Evolutionary conservation across 305 asterid species (phyloP).

Genomic region (Caryopteris hybrid): DNA sequence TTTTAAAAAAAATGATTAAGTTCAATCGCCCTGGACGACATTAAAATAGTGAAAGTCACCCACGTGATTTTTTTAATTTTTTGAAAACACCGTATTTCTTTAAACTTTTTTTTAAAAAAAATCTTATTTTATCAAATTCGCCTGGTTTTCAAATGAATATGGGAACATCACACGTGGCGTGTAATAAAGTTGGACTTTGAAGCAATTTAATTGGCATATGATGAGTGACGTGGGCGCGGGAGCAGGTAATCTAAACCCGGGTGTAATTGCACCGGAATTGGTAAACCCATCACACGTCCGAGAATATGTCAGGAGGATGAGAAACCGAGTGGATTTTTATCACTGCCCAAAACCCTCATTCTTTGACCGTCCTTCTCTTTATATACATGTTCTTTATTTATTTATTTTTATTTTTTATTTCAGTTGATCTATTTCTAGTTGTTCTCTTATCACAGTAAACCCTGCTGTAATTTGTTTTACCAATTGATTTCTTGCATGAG

Average conservation of each 20-base stretch:
- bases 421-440: not conserved
- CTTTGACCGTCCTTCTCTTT: not conserved
- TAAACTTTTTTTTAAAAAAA: no score
- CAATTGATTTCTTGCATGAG: not conserved
- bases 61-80: no score
- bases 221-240: not conserved
- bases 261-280: conserved; percentile 2
- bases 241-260: conserved; percentile 20
- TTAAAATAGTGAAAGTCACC: no score
- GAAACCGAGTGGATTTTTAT: not conserved
- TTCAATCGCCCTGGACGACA: no score
- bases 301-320: not conserved
- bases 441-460: not conserved
- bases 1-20: no score
- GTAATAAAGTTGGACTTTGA: no score
- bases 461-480: not conserved
- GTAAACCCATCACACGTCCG: conserved; percentile 17
- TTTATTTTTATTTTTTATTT: not conserved
- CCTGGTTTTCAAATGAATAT: no score
- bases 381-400: not conserved
- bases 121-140: no score
- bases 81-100: no score
- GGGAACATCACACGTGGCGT: no score
- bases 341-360: conserved; percentile 11
- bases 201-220: not conserved